Base-by-base conservation (phyloP, 306 rosid genomes). In the Vigna radiata region DNA sequence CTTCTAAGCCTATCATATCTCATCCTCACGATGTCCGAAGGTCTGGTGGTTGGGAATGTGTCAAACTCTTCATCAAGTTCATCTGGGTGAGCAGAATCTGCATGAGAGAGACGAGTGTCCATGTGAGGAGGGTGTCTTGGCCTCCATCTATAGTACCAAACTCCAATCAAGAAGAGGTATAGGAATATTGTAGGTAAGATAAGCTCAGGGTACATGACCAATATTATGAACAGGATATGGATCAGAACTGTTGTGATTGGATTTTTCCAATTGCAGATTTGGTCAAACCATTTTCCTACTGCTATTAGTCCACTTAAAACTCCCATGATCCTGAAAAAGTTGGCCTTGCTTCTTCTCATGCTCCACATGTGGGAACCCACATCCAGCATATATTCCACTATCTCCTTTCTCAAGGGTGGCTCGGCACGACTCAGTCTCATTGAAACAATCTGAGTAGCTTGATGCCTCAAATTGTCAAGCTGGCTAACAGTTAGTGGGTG, bases 41-140 rank as follows among this genome's bases (percentile, higher is more conserved):
- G 93, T 36, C 90, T 88, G 0, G 92, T 80, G 23, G 97, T 89
- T 4, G 98, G 98, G 79, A 94, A 94, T 2, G 98, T 87, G 82
- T 94, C 98, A 19, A 94, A 94, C 71, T 94, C 98, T 81, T 94
- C 98, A 15, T 92, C 98, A 0, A 90, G 90, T 72, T 94, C 98
- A 58, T 94, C 98, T 1, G 98, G 95, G 82, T 94, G 92, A 0
- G 91, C 96, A 53, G 90, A 83, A 77, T 94, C 97, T 0, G 98
- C 98, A 0, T 92, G 95, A 1, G 98, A 94, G 77, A 94, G 95
- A 1, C 96, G 90, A 23, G 97, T 94, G 93, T 94, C 98, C 98
- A 94, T 94, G 93, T 94, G 96, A 77, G 98, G 98, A 77, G 98
- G 98, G 73, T 94, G 97, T 83, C 97, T 90, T 13, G 98, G 93